Conservation (phyloP, 2,329 filamentous ascomycete genomes). For the Calonectria honghensis region DNA sequence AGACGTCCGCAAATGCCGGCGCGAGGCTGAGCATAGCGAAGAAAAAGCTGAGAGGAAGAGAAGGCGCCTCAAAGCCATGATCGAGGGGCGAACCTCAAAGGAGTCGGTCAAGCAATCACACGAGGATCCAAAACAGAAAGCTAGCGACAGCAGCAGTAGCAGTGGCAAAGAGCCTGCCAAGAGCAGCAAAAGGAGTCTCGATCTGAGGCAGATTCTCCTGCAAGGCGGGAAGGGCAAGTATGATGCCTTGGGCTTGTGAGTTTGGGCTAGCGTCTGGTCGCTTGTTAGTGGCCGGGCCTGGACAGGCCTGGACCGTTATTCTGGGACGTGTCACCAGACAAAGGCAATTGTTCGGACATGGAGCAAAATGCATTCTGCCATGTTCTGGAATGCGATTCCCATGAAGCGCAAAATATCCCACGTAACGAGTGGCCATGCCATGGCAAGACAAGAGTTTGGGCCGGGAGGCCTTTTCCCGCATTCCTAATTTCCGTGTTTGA, state of each 20-base stretch:
- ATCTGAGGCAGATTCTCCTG: slow-evolving; percentile 55
- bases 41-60: slow-evolving; percentile 54
- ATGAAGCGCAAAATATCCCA: slow-evolving; percentile 34
- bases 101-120: slow-evolving; percentile 27
- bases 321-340: slow-evolving; percentile 38
- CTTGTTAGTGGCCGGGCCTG: slow-evolving; percentile 41
- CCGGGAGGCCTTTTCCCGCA: background rate
- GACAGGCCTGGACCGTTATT: slow-evolving; percentile 37
- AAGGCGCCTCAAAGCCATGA: slow-evolving; percentile 49
- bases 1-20: slow-evolving; percentile 70
- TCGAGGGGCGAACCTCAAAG: slow-evolving; percentile 37
- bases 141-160: background rate
- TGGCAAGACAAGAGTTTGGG: slow-evolving; percentile 18
- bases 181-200: slow-evolving; percentile 45
- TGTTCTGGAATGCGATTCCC: slow-evolving; percentile 52
- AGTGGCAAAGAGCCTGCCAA: slow-evolving; percentile 33
- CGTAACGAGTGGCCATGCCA: slow-evolving; percentile 31
- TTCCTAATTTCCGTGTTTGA: background rate
- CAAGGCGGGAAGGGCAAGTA: slow-evolving; percentile 58
- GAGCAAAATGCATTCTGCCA: slow-evolving; percentile 39
- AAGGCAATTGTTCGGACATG: slow-evolving; percentile 40
- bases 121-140: slow-evolving; percentile 28
- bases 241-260: slow-evolving; percentile 60
- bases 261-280: slow-evolving; percentile 23
- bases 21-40: slow-evolving; percentile 64